Evolutionary conservation across 2,329 filamentous ascomycete genomes (phyloP).

Genomic region (Metarhizium anisopliae): DNA sequence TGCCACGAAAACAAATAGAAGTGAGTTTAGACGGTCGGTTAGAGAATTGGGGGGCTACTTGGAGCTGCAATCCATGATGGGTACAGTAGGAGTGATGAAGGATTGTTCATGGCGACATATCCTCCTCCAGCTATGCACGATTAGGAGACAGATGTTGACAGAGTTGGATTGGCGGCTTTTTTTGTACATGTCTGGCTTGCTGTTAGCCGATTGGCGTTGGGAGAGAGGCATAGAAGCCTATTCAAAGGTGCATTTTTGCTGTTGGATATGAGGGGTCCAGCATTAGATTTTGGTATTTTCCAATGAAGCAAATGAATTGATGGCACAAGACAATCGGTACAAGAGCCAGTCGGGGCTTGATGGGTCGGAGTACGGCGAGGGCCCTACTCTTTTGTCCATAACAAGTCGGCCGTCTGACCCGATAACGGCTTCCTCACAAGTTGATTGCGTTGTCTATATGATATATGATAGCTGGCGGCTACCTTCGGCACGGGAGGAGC

Average conservation of each 20-base stretch:
- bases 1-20: not conserved
- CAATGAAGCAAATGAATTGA: not conserved
- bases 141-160: no score
- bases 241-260: not conserved
- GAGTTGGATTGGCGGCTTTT: no score
- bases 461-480: no score
- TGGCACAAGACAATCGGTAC: not conserved
- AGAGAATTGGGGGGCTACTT: conserved; percentile 12
- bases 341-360: no score
- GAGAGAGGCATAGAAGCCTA: not conserved
- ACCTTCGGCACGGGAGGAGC: no score
- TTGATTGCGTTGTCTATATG: no score
- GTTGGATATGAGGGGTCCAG: not conserved
- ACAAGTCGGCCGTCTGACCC: no score
- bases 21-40: conserved; percentile 8
- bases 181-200: not conserved
- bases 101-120: not conserved
- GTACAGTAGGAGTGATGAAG: not conserved
- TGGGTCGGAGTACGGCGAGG: no score
- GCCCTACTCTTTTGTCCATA: no score
- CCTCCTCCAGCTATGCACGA: not conserved
- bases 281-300: not conserved
- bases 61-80: conserved; percentile 10
- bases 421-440: no score
- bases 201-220: no score